Conservation (phyloP, 768 basidiomycete species). For the Podaxis mareebaensis region DNA sequence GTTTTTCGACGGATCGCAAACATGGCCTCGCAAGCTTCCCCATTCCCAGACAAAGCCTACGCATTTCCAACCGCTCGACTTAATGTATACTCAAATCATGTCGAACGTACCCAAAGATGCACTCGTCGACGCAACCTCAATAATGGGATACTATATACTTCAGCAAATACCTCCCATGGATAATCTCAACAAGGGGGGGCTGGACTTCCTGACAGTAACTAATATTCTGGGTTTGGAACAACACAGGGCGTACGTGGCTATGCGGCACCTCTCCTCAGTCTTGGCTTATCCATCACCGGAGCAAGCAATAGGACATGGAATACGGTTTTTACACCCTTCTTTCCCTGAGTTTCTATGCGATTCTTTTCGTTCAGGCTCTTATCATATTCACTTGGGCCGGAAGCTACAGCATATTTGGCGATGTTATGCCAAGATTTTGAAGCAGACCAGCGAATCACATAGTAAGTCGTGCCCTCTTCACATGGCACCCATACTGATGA, state of each 20-base stretch:
- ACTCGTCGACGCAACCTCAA: not conserved
- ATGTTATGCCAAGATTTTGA: not conserved
- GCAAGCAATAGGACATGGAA: not conserved
- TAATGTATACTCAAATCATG: not conserved
- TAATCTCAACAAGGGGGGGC: too few species aligned
- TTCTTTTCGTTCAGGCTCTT: not conserved
- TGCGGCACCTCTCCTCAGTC: not conserved
- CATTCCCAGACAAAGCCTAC: not conserved
- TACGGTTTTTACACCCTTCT: not conserved
- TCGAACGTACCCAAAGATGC: not conserved
- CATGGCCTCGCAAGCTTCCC: not conserved
- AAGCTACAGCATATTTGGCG: not conserved
- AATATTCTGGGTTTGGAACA: slow-evolving; percentile 5
- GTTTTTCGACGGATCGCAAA: not conserved
- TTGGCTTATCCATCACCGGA: not conserved
- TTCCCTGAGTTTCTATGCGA: not conserved
- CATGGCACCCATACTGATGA: not conserved
- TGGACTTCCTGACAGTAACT: not conserved
- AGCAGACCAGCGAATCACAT: not conserved
- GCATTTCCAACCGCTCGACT: not conserved
- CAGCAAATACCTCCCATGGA: not conserved
- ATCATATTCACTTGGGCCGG: not conserved
- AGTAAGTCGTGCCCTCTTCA: not conserved
- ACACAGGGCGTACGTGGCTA: not conserved
- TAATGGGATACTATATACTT: slow-evolving; percentile 1